Conservation (phyloP, 768 basidiomycete genomes). For the Trametes cubensis region DNA sequence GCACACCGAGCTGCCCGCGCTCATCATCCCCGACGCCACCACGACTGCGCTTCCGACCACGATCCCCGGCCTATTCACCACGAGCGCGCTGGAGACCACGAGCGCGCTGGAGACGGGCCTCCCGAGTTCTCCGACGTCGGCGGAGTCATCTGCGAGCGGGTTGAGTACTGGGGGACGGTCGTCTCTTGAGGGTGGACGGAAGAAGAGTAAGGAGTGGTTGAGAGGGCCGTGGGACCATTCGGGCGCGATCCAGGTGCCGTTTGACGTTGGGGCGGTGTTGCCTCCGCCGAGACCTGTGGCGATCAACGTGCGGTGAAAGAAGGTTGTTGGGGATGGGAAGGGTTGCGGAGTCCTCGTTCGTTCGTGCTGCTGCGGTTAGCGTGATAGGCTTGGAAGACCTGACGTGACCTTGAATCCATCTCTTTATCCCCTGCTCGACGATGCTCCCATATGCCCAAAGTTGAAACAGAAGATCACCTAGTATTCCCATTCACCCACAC, state of each 20-base stretch:
- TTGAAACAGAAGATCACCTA: too few species aligned
- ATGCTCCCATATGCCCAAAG: too few species aligned
- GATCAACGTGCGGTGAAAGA: slow-evolving; percentile 21
- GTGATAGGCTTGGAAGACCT: too few species aligned
- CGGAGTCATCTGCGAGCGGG: slow-evolving; percentile 11
- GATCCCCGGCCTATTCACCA: slow-evolving; percentile 1
- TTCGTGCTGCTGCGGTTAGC: too few species aligned
- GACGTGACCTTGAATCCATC: too few species aligned
- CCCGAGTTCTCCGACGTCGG: slow-evolving; percentile 27
- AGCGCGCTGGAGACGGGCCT: slow-evolving; percentile 14
- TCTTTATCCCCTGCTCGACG: too few species aligned
- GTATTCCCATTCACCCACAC: too few species aligned
- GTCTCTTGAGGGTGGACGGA: not conserved
- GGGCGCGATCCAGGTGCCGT: slow-evolving; percentile 28
- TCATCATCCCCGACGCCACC: slow-evolving; percentile 12
- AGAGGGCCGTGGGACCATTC: slow-evolving; percentile 34
- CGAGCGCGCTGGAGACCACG: slow-evolving; percentile 4
- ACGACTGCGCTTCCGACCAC: not conserved
- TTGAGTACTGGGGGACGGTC: not conserved
- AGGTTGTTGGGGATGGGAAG: not conserved
- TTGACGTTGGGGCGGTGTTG: slow-evolving; percentile 30
- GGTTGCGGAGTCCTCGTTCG: not conserved
- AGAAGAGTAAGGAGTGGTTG: slow-evolving; percentile 21
- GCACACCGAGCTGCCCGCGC: slow-evolving; percentile 20
- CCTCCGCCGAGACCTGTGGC: slow-evolving; percentile 29